Percentiles rank a stretch among this genome's conserved stretches.
These are phyloP conservation scores for Neonectria coccinea DNA, from an alignment of 2,329 filamentous ascomycete species.

Conservation along the genomic window DNA sequence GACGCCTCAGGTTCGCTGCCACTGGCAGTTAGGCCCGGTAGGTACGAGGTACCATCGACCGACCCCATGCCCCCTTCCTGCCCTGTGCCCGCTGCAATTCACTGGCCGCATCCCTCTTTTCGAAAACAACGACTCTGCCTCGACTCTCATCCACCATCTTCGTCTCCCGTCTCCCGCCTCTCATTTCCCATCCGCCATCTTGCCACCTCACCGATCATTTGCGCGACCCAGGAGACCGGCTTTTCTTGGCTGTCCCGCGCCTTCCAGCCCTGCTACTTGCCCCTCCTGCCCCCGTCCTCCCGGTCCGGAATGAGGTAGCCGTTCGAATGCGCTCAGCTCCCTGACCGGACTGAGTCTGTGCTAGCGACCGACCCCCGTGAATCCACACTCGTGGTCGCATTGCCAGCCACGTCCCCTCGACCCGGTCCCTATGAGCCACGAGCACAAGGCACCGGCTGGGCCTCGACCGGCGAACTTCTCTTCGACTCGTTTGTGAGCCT, in stretches of 20 bases:
- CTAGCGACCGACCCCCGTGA: constrained; percentile 45
- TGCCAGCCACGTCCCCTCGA: constrained; percentile 46
- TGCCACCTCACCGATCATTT: constrained; percentile 32
- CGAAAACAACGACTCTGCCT: constrained; percentile 45
- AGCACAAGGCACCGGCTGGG: constrained; percentile 69
- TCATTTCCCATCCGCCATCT: constrained; percentile 26
- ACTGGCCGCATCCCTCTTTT: constrained; percentile 32
- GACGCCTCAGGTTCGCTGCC: constrained; percentile 21
- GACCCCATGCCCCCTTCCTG: constrained; percentile 22
- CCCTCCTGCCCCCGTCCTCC: constrained; percentile 28
- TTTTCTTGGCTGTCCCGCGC: constrained; percentile 25
- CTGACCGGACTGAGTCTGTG: constrained; percentile 68
- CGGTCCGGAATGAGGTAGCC: constrained; percentile 69
- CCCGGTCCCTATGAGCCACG: constrained; percentile 52
- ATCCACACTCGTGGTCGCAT: constrained; percentile 46
- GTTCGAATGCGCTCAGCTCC: constrained; percentile 68
- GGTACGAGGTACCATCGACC: constrained; percentile 26
- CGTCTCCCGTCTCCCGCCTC: constrained; percentile 33
- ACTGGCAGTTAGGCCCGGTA: background rate
- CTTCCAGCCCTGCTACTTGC: constrained; percentile 10
- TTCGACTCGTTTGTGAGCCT: constrained; percentile 65
- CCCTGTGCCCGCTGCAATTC: constrained; percentile 26
- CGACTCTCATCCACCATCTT: constrained; percentile 36
- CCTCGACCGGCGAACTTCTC: constrained; percentile 69
- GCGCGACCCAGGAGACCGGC: constrained; percentile 28